Base-by-base conservation (phyloP, 192 early-diverging fungal genomes). In the Backusella luteola region DNA sequence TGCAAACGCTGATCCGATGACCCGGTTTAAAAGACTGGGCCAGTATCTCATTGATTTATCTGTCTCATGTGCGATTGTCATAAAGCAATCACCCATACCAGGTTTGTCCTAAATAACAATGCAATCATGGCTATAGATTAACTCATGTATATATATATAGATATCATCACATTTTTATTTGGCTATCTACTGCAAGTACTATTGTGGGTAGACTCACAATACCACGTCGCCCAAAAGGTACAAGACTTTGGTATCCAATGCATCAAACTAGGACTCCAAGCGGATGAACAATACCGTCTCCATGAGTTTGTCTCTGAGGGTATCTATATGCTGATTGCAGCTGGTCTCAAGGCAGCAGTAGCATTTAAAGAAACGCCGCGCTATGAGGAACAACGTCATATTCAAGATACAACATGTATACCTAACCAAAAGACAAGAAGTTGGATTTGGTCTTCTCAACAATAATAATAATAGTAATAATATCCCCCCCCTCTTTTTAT, bases 21-120 rank as follows among this genome's bases (percentile, higher is more conserved):
- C 66, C 44, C 73, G 76, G 19, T 81, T 81, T 44, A 74, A 77
- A 72, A 52, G 38, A 34, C 42, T 81, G 46, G 73, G 76, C 17
- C 80, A 75, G 59, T 72, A 42, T 52, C 79, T 90, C 2, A 88
- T 88, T 67, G 76, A 87, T 14, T 76, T 82, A 0, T 81, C 83
- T 0, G 83, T 90, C 32, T 69, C 79, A 12, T 78, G 80, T 66
- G 88, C 88, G 0, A 84, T 90, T 52, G 72, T 84, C 5, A 69
- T 90, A 8, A 90, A 90, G 73, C 87, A 85, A 53, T 88, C 87
- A 4, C 88, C 88, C 34, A 79, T 90, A 38, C 88, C 88, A 9
- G 78, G 81, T 83, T 53, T 56, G 21, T 56, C 1, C 23, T 6
- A 56, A 21, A 39, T 32, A 39, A 39, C 2, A 39, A 39, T 39